These are phyloP conservation scores for Phoma sp. DNA, from an alignment of 2,329 filamentous ascomycete genomes.

Conservation along the genomic window DNA sequence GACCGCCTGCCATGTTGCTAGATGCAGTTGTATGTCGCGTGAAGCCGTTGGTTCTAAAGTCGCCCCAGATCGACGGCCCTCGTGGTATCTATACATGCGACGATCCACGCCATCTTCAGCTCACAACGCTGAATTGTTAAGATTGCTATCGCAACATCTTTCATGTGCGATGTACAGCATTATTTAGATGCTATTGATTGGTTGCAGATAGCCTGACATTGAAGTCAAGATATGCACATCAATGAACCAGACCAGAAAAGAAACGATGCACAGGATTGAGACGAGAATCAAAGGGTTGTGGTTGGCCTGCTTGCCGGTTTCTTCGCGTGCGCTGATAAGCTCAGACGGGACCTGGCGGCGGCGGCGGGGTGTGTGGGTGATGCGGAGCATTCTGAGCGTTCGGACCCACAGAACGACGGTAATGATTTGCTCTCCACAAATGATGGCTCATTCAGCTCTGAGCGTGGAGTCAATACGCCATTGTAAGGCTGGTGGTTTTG, in stretches of 20 bases:
- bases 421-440: constrained; percentile 20
- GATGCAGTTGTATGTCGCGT: constrained; percentile 11
- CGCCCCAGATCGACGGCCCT: constrained; percentile 4
- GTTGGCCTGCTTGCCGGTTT: constrained; percentile 6
- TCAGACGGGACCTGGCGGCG: constrained; percentile 5
- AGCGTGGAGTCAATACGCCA: constrained; percentile 23
- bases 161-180: constrained; percentile 9
- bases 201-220: constrained; percentile 28
- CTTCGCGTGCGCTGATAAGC: constrained; percentile 34
- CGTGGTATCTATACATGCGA: constrained; percentile 30
- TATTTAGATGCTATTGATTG: constrained; percentile 21
- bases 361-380: constrained; percentile 17
- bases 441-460: constrained; percentile 11
- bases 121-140: neutral
- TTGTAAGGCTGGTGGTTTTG: constrained; percentile 12
- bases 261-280: constrained; percentile 10
- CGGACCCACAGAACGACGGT: neutral
- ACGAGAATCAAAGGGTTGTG: neutral
- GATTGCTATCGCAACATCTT: constrained; percentile 24
- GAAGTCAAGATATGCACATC: constrained; percentile 6
- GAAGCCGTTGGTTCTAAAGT: constrained; percentile 9
- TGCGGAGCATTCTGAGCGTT: constrained; percentile 12
- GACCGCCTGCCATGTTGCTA: constrained; percentile 33
- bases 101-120: constrained; percentile 10
- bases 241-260: constrained; percentile 12